Conservation (phyloP, 179 eudicot species). For the Silene coronaria region DNA sequence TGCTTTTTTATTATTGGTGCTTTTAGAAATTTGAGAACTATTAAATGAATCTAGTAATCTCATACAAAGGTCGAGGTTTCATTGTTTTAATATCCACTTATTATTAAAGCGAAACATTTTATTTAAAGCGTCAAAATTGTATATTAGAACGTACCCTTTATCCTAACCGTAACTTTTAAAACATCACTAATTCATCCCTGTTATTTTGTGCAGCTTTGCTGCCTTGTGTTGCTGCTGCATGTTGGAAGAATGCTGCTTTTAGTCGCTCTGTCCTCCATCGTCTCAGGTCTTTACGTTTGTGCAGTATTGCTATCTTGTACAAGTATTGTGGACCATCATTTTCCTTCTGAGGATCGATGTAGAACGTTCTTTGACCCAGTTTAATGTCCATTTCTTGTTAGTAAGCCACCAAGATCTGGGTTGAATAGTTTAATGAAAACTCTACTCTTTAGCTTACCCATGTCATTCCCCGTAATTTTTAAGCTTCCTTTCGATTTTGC, state of each 20-base stretch:
- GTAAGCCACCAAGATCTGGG: constrained; percentile 11
- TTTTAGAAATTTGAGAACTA: background rate
- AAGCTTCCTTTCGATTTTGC: background rate
- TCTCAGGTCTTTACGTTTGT: constrained; percentile 1
- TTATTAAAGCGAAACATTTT: background rate
- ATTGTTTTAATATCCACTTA: background rate
- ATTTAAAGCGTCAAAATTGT: background rate
- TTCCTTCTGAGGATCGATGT: constrained; percentile 2
- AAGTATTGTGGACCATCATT: constrained; percentile 10
- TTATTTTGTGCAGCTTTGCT: constrained; percentile 40
- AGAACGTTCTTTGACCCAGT: background rate
- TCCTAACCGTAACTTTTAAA: background rate
- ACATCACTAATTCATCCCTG: background rate
- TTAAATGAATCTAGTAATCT: background rate
- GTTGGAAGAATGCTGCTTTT: constrained; percentile 61
- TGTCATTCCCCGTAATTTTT: background rate
- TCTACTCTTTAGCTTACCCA: background rate
- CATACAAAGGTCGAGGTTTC: background rate
- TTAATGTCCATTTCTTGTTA: constrained; percentile 11
- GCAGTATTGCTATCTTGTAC: constrained; percentile 1
- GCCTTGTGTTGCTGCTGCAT: constrained; percentile 69
- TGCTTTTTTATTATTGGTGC: background rate
- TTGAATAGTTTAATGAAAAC: background rate
- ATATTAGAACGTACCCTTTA: background rate
- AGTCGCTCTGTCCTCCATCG: background rate